Percentiles rank a stretch among this genome's conserved stretches.
Evolutionary conservation across 139 green algal genomes (phyloP).

Genomic region (Spirogloea muscicola): DNA sequence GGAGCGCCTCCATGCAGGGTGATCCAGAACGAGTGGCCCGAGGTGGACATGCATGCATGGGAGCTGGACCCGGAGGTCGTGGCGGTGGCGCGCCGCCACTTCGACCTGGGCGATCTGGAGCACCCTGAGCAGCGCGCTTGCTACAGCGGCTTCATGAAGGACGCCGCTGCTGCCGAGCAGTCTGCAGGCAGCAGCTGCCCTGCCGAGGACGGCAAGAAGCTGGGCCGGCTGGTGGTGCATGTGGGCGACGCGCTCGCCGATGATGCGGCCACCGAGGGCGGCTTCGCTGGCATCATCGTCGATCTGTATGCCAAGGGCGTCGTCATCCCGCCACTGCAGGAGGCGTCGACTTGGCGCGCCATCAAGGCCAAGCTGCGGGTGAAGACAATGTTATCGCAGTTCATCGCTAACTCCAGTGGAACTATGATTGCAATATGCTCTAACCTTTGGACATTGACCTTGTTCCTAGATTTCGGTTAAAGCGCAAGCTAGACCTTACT

Average conservation of each 20-base stretch:
- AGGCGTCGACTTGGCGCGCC: constrained; percentile 12
- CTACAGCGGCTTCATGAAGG: too few relatives aligned
- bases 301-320: constrained; percentile 17
- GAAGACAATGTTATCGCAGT: too few relatives aligned
- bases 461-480: too few relatives aligned
- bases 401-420: too few relatives aligned
- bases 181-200: too few relatives aligned
- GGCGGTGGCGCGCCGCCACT: constrained; percentile 6
- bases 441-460: too few relatives aligned
- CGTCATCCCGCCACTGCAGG: constrained; percentile 22
- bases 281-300: constrained; percentile 33
- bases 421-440: too few relatives aligned
- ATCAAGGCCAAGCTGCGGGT: constrained; percentile 4
- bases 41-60: constrained; percentile 29
- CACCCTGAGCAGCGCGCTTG: too few relatives aligned
- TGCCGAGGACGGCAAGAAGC: too few relatives aligned
- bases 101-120: constrained; percentile 19
- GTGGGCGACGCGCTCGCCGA: constrained; percentile 18
- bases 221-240: not conserved
- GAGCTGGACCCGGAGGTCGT: constrained; percentile 27
- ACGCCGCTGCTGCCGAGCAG: too few relatives aligned
- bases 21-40: constrained; percentile 4
- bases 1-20: too few relatives aligned
- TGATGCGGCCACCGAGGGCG: not conserved
- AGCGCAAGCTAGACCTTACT: too few relatives aligned